phyloP scores from a whole-genome alignment of 805 yeast species.

The Candida krabiensis region DNA sequence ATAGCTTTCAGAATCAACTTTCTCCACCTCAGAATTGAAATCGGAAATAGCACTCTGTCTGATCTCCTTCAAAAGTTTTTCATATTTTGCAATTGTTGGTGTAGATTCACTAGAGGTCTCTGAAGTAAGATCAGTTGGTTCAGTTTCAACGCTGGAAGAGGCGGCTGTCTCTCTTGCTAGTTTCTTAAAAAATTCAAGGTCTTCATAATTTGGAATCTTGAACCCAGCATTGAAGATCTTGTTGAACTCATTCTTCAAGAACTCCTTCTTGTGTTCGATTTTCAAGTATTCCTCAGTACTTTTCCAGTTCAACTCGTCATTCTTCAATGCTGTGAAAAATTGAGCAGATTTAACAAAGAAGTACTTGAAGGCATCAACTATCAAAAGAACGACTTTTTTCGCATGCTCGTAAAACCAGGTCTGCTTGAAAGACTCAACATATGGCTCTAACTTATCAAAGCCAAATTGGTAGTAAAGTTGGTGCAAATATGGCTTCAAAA shows the following conservation, averaged over 20 bases:
- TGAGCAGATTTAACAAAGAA: constrained; percentile 11
- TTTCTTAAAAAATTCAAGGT: constrained; percentile 24
- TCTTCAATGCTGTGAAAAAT: constrained; percentile 15
- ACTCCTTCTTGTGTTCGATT: constrained; percentile 32
- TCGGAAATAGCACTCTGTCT: constrained; percentile 38
- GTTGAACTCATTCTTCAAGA: constrained; percentile 32
- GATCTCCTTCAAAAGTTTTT: constrained; percentile 35
- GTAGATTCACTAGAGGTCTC: constrained; percentile 11
- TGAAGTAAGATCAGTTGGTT: constrained; percentile 11
- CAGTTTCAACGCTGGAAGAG: constrained; percentile 6
- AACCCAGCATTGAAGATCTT: constrained; percentile 30
- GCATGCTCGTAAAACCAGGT: constrained; percentile 14
- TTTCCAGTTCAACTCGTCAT: constrained; percentile 23
- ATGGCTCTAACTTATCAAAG: constrained; percentile 21
- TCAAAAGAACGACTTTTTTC: constrained; percentile 1
- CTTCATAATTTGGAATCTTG: constrained; percentile 28
- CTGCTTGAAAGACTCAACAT: constrained; percentile 11
- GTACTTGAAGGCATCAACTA: constrained; percentile 5
- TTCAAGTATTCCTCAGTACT: constrained; percentile 26
- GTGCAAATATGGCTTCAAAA: constrained; percentile 21
- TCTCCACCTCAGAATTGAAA: constrained; percentile 37
- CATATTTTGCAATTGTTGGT: constrained; percentile 29
- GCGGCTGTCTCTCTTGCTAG: constrained; percentile 7
- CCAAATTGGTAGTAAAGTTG: constrained; percentile 10
- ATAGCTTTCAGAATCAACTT: constrained; percentile 29